Base-by-base conservation (phyloP, 2,329 filamentous ascomycete species). In the Coniella vitis region DNA sequence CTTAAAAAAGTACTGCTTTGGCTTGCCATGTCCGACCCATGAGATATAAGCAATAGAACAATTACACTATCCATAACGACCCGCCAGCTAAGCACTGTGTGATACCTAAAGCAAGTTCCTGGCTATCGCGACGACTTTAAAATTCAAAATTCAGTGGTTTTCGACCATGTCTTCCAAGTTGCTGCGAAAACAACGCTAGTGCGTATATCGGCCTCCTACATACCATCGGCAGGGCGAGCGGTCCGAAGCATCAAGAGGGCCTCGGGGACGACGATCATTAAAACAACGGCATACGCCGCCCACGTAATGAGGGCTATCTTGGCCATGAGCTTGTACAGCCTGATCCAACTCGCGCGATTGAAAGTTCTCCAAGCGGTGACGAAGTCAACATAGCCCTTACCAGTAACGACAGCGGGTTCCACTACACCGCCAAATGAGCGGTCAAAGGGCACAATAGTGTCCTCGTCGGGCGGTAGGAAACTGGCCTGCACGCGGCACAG, bases 361-460 rank as follows among this genome's bases (percentile, higher is more conserved):
- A 95, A 90, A 32, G 81, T 87, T 58, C 74, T 76, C 87, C 89
- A 90, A 1, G 89, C 90, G 58, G 91, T 85, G 43, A 78, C 64
- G 60, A 91, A 76, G 36, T 84, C 79, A 54, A 87, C 75, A 56
- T 79, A 82, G 56, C 87, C 86, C 55, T 75, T 78, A 47, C 86
- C 87, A 51, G 81, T 83, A n/a, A 89, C 72, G 43, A 89, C 75
- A 52, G 79, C 78, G n/a, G 87, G 83, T 55, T 84, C 79, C 22
- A 91, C 79, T 62, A 83, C 85, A 58, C 87, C 87, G 55, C 78
- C 80, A 61, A 94, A 94, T 25, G 84, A 84, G 56, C 90, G 86
- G 72, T 97, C 91, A 60, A 97, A 95, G 29, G 88, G 84, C 32
- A 97, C 83, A 55, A 96, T 86, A 21, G 87, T 82, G 68, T 94